These are phyloP conservation scores for Carnegiea gigantea DNA, from an alignment of 179 eudicot species.

Conservation along the genomic window DNA sequence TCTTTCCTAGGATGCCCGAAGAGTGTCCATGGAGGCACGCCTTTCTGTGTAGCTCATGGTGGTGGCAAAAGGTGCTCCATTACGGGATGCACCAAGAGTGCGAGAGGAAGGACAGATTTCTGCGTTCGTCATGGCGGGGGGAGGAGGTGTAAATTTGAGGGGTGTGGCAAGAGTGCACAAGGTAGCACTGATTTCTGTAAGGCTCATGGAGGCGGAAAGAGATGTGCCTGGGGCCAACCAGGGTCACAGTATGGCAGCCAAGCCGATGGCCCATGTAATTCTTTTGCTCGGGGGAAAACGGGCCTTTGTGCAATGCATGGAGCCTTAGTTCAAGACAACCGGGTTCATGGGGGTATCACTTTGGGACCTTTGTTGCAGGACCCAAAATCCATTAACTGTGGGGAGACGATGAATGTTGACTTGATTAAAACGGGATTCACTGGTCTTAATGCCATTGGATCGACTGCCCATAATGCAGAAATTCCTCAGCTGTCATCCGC, in stretches of 20 bases:
- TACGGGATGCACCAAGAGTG: slow-evolving; percentile 82
- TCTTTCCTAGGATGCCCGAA: slow-evolving; percentile 81
- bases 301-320: slow-evolving; percentile 83
- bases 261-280: slow-evolving; percentile 56
- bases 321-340: slow-evolving; percentile 82
- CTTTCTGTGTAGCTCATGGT: slow-evolving; percentile 92
- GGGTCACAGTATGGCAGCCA: slow-evolving; percentile 57
- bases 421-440: slow-evolving; percentile 22
- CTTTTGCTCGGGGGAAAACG: slow-evolving; percentile 79
- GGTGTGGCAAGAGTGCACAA: slow-evolving; percentile 94
- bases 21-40: slow-evolving; percentile 95
- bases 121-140: slow-evolving; percentile 99
- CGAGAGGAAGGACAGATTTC: slow-evolving; percentile 82
- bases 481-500: slow-evolving; percentile 26
- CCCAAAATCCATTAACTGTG: slow-evolving; percentile 28
- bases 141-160: slow-evolving; percentile 69
- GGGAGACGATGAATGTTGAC: slow-evolving; percentile 39
- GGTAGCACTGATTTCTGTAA: slow-evolving; percentile 98
- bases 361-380: slow-evolving; percentile 59
- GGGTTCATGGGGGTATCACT: slow-evolving; percentile 90
- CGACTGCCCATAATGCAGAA: slow-evolving; percentile 24
- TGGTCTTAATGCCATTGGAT: slow-evolving; percentile 22
- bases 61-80: slow-evolving; percentile 93
- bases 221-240: slow-evolving; percentile 85
- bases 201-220: slow-evolving; percentile 95